Evolutionary conservation across 768 basidiomycete genomes (phyloP).

Genomic region (Filobasidium floriforme): DNA sequence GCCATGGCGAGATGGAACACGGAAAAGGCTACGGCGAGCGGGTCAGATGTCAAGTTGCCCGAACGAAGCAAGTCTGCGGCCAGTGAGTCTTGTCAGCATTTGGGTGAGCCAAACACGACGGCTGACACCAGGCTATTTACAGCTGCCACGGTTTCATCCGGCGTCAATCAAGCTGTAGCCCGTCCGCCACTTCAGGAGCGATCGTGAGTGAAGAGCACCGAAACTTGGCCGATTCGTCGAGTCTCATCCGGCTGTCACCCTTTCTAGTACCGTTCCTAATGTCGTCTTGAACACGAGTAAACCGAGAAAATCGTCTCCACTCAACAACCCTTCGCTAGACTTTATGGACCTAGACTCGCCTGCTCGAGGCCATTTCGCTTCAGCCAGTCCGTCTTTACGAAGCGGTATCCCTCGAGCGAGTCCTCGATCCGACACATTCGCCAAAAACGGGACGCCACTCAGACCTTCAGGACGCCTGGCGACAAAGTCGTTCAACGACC

Average conservation of each 20-base stretch:
- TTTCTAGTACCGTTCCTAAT: slow-evolving; percentile 14
- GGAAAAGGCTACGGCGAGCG: not conserved
- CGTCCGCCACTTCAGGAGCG: slow-evolving; percentile 12
- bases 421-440: not conserved
- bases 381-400: not conserved
- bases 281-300: not conserved
- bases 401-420: slow-evolving; percentile 6
- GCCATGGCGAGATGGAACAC: not conserved
- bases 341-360: slow-evolving; percentile 9
- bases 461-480: slow-evolving; percentile 1
- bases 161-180: not conserved
- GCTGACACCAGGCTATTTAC: no score
- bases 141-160: not conserved
- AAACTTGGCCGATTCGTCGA: no score
- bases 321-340: not conserved
- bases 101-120: no score
- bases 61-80: slow-evolving; percentile 14
- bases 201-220: not conserved
- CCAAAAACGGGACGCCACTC: slow-evolving; percentile 11
- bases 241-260: slow-evolving; percentile 11
- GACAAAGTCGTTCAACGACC: slow-evolving; percentile 20
- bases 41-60: slow-evolving; percentile 6
- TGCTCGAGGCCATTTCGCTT: not conserved
- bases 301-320: not conserved
- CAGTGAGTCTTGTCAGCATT: no score